A percentile compares a stretch with the other conserved stretches of the same genome.
Evolutionary conservation across 495 filamentous ascomycete genomes (phyloP).

Genomic region (Penicillium daleae): DNA sequence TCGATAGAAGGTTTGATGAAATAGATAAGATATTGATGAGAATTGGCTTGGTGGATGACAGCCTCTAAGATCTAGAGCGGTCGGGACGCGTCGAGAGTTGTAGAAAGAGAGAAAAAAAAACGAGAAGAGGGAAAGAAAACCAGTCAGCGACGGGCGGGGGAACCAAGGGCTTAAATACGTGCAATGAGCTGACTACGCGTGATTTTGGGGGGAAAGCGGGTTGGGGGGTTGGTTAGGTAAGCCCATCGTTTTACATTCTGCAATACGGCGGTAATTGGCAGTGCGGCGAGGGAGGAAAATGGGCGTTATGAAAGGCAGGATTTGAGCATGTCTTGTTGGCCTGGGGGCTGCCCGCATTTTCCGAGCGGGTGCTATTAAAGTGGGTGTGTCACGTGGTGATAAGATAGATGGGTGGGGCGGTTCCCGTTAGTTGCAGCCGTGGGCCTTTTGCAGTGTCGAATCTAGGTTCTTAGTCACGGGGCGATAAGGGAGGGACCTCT

Average conservation of each 20-base stretch:
- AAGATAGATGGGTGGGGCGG: slow-evolving; percentile 3
- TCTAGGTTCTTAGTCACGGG: not conserved
- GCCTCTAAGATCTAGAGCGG: not conserved
- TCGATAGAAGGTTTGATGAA: slow-evolving; percentile 26
- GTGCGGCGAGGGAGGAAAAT: slow-evolving; percentile 40
- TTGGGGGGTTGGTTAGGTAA: slow-evolving; percentile 30
- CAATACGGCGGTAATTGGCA: slow-evolving; percentile 48
- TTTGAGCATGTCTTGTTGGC: slow-evolving; percentile 39
- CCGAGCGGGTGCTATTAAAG: slow-evolving; percentile 6
- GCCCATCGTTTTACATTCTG: slow-evolving; percentile 30
- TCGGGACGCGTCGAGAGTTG: slow-evolving; percentile 35
- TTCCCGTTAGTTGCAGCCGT: not conserved
- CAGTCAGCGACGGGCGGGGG: slow-evolving; percentile 21
- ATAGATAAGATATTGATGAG: slow-evolving; percentile 29
- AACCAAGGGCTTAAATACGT: slow-evolving; percentile 32
- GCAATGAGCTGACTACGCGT: slow-evolving; percentile 27
- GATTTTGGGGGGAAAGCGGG: slow-evolving; percentile 24
- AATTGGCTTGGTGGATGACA: slow-evolving; percentile 21
- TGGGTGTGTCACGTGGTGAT: slow-evolving; percentile 32
- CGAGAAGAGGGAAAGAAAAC: slow-evolving; percentile 2
- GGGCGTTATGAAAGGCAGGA: slow-evolving; percentile 50
- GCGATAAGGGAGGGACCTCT: not conserved
- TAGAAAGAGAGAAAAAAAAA: slow-evolving; percentile 25
- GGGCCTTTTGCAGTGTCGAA: not conserved
- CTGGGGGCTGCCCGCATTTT: slow-evolving; percentile 31